Evolutionary conservation across 345 rosid species (phyloP), one percentile per base, ranked within the genome.

Genomic region (Kandelia obovata): DNA sequence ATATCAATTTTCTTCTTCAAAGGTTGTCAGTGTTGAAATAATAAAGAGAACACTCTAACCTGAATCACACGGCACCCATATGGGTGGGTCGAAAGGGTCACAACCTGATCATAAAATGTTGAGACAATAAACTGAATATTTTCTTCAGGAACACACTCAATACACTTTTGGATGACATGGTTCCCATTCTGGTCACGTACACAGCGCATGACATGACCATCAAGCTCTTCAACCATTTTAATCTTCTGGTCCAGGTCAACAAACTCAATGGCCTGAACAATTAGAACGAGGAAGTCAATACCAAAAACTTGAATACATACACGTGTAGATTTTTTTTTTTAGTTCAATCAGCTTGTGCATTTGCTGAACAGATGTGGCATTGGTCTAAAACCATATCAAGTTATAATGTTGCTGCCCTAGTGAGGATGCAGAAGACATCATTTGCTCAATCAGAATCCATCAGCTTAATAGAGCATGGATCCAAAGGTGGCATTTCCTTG

Each of bases 101-200:
- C 89, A 74, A 91, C 94, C 75, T 91, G 96, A 75, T 92, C 96
- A 71, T 84, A 91, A 83, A 93, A 93, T 65, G 92, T 91, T 7
- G 85, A 79, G 47, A 93, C 85, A 66, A 93, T 86, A 65, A 91
- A 93, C 61, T 87, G 84, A 61, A 93, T 89, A 28, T 87, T 83
- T 52, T 91, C 98, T 81, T 91, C 98, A 62, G 98, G 97, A 21
- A 93, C 81, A 67, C 98, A 89, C 75, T 93, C 98, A 16, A 93
- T 91, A 73, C 98, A 93, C 86, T 93, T 93, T 78, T 93, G 98
- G 76, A 93, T 87, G 43, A 93, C 98, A 71, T 93, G 98, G 81
- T 93, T 93, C 71, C 98, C 98, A 58, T 93, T 93, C 87, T 93
- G 98, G 82, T 93, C 98, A 20, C 92, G 96, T 17, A 93, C 98